Conservation (phyloP, 148 eudicot genomes). For the Persicaria maculosa region DNA sequence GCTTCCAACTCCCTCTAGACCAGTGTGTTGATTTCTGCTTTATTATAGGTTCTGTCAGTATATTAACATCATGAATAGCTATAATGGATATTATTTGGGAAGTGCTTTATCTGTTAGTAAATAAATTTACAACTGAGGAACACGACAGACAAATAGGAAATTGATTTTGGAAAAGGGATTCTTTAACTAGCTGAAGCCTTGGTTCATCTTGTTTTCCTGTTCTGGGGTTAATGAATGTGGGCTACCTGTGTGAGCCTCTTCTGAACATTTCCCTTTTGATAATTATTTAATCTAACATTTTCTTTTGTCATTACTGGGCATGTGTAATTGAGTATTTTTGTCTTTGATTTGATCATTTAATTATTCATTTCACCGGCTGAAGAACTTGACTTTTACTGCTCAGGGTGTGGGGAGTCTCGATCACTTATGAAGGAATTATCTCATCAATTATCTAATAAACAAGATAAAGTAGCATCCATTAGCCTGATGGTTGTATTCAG, state of each 20-base stretch:
- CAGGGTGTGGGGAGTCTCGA: constrained; percentile 94
- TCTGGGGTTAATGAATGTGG: background rate
- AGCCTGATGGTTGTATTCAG: constrained; percentile 57
- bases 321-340: background rate
- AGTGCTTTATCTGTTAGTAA: background rate
- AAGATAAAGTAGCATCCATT: constrained; percentile 37
- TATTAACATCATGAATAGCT: background rate
- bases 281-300: background rate
- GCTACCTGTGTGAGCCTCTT: background rate
- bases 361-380: constrained; percentile 10
- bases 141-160: background rate
- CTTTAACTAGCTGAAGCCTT: background rate
- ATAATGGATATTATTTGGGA: background rate
- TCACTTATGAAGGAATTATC: constrained; percentile 66
- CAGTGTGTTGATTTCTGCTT: background rate
- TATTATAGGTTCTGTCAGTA: background rate
- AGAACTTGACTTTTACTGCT: constrained; percentile 13
- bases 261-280: background rate
- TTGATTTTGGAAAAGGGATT: background rate
- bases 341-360: background rate
- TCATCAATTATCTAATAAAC: constrained; percentile 29
- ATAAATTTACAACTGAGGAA: background rate
- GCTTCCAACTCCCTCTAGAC: background rate
- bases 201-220: background rate
- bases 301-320: background rate